Percentiles rank a stretch among this genome's conserved stretches.
phyloP scores from a whole-genome alignment of 1,284 basidiomycete genomes.

The Tilletia setariae region DNA sequence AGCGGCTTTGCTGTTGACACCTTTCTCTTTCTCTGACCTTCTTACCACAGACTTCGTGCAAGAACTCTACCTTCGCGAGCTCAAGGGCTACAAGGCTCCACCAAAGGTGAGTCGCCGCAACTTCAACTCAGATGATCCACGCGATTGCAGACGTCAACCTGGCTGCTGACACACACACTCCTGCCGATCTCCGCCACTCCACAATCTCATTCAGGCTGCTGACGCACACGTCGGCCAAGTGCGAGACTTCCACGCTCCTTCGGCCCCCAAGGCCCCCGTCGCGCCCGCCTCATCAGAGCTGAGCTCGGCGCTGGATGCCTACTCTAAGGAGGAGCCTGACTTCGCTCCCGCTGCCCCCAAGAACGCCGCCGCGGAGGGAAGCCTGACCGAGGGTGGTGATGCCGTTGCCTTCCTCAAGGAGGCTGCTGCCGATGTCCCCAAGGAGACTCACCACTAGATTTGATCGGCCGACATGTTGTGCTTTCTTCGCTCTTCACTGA shows the following conservation, averaged over 20 bases:
- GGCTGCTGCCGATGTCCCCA: constrained; percentile 46
- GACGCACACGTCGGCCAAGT: constrained; percentile 54
- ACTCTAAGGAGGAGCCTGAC: constrained; percentile 51
- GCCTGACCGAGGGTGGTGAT: constrained; percentile 44
- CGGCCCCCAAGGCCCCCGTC: constrained; percentile 54
- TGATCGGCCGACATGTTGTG: constrained; percentile 5
- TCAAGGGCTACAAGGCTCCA: constrained; percentile 78
- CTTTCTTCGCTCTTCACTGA: too few relatives aligned
- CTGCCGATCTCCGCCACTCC: not conserved
- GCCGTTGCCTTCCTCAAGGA: constrained; percentile 54
- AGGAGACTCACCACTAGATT: constrained; percentile 51
- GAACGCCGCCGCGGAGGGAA: constrained; percentile 27
- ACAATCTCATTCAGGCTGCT: constrained; percentile 34
- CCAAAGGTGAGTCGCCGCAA: constrained; percentile 40
- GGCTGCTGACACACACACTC: not conserved
- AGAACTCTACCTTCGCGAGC: constrained; percentile 83
- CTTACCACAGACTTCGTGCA: constrained; percentile 74
- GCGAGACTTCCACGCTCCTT: constrained; percentile 56
- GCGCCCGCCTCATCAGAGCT: constrained; percentile 55
- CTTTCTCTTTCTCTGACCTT: not conserved
- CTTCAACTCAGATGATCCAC: too few relatives aligned
- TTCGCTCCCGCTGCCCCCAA: constrained; percentile 35
- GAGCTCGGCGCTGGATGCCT: constrained; percentile 56
- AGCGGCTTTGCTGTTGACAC: constrained; percentile 12
- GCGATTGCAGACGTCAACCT: not conserved